Conservation (phyloP, 495 filamentous ascomycete species). For the Tetracladium setigerum region DNA sequence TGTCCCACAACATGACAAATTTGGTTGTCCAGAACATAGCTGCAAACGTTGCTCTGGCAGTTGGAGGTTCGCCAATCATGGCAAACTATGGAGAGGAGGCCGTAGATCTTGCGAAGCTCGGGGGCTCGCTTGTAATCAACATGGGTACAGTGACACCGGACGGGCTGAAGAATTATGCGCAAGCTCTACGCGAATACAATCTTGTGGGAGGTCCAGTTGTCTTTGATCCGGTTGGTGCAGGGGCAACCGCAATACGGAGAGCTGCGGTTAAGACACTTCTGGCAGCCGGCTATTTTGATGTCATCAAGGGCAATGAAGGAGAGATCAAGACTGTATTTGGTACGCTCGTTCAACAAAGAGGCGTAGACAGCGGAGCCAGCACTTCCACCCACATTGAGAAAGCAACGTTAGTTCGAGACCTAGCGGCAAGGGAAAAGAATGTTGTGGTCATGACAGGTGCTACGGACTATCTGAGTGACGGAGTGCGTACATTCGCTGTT, state of each 20-base stretch:
- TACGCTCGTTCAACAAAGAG: conserved; percentile 56
- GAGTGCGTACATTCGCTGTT: conserved; percentile 54
- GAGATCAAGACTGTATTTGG: conserved; percentile 70
- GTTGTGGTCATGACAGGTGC: conserved; percentile 82
- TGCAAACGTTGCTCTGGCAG: conserved; percentile 76
- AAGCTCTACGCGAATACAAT: conserved; percentile 68
- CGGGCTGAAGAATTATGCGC: conserved; percentile 55
- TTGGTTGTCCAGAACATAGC: conserved; percentile 87
- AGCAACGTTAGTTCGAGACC: conserved; percentile 49
- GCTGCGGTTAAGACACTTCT: conserved; percentile 66
- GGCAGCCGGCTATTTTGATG: conserved; percentile 64
- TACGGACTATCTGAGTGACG: conserved; percentile 74
- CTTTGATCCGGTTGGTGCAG: conserved; percentile 87
- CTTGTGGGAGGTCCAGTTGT: conserved; percentile 62
- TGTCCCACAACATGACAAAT: conserved; percentile 97
- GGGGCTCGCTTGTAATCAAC: conserved; percentile 74
- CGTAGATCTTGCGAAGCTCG: conserved; percentile 59
- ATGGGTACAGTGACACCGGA: conserved; percentile 85
- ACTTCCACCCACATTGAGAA: conserved; percentile 46
- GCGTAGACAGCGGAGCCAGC: conserved; percentile 74
- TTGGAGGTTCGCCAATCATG: conserved; percentile 94
- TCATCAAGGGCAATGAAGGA: conserved; percentile 93
- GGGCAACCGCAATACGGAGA: conserved; percentile 69
- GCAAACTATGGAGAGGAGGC: conserved; percentile 80
- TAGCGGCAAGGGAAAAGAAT: conserved; percentile 61